Base-by-base conservation (phyloP, 2,329 filamentous ascomycete species). In the Fusarium neocosmosporiellum region DNA sequence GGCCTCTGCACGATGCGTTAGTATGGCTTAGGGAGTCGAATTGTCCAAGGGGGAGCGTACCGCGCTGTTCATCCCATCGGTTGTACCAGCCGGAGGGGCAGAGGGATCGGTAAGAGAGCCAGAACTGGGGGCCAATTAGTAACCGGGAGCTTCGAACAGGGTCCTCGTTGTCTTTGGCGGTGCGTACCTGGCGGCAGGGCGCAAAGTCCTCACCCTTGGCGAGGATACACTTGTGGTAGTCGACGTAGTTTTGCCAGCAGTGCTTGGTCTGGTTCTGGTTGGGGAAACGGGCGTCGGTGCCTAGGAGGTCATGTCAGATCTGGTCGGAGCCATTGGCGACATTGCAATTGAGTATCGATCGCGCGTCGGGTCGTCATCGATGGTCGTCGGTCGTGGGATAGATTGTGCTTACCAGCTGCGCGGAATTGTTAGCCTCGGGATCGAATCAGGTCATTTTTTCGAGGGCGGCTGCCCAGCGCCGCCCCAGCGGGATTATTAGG, bases 181-280 rank as follows among this genome's bases (percentile, higher is more conserved):
- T 27, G 58, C 65, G 50, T 92, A 98, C 95, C 93, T 98, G 95
- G 82, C 92, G 93, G 93, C 96, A 98, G 76, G 96, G 96, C 80
- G 94, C 92, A 85, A 98, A 98, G 83, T 98, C 95, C 89, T 98
- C 96, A 86, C 96, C 96, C 91, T 98, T 98, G 87, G 95, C 96
- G 83, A 92, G 88, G 86, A 98, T 95, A 89, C 96, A 99, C 91
- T 99, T 99, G 92, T 99, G 94, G 90, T 99, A 98, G 87, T 99
- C 96, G 88, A 99, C 96, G 88, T 99, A 99, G 91, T 99, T 99
- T 86, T 99, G 97, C 96, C 96, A 99, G 94, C 96, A 99, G 91
- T 99, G 95, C 93, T 98, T 98, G 87, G 95, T 93, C 88, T 96
- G 94, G 89, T 99, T 99, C 89, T 91, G 88, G 90, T 99, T 98